Percentiles rank a stretch among this genome's conserved stretches.
Evolutionary conservation across 2,329 filamentous ascomycete species (phyloP).

Genomic region (Colletotrichum sp.): DNA sequence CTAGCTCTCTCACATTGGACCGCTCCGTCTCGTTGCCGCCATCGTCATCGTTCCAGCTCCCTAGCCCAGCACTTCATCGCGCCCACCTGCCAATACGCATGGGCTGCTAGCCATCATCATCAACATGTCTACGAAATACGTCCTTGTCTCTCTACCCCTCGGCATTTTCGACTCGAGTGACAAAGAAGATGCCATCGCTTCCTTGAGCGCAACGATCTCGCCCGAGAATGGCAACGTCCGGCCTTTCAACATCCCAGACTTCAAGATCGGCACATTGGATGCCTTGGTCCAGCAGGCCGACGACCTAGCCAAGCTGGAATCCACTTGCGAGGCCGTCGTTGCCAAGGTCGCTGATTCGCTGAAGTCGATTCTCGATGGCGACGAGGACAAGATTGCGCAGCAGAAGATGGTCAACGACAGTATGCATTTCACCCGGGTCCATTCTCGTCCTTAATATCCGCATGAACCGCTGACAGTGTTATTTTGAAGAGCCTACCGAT

Average conservation of each 20-base stretch:
- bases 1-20: neutral
- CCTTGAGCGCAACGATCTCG: slow-evolving; percentile 73
- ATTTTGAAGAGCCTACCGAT: slow-evolving; percentile 81
- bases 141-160: slow-evolving; percentile 87
- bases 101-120: neutral
- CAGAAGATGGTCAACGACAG: slow-evolving; percentile 96
- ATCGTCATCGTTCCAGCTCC: neutral
- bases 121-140: slow-evolving; percentile 68
- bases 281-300: slow-evolving; percentile 95
- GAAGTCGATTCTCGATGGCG: slow-evolving; percentile 79
- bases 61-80: neutral
- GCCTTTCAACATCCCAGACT: slow-evolving; percentile 84
- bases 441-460: slow-evolving; percentile 13
- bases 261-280: slow-evolving; percentile 98
- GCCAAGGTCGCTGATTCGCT: slow-evolving; percentile 88
- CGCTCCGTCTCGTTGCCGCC: neutral
- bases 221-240: slow-evolving; percentile 77
- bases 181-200: slow-evolving; percentile 79
- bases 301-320: slow-evolving; percentile 87
- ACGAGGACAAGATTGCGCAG: slow-evolving; percentile 80
- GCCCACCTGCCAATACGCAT: neutral
- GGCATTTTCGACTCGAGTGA: slow-evolving; percentile 83
- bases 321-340: slow-evolving; percentile 79
- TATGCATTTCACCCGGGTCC: slow-evolving; percentile 36
- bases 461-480: slow-evolving; percentile 26